Evolutionary conservation across 106 monocot genomes (phyloP).

Genomic region (Allium cepa): DNA sequence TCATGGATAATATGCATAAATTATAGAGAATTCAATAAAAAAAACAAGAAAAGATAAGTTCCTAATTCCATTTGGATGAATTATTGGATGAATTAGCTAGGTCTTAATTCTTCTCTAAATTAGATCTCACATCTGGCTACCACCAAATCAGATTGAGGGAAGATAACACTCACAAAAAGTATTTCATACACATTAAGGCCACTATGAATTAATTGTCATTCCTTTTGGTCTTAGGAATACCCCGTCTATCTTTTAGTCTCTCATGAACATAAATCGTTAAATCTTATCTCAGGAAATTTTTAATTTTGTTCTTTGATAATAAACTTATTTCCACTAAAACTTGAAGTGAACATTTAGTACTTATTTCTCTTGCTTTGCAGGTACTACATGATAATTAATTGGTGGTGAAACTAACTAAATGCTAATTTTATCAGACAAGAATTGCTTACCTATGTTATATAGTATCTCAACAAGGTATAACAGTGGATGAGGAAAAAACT

Average conservation of each 20-base stretch:
- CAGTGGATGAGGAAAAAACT: neutral
- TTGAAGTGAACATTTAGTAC: neutral
- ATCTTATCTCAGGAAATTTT: neutral
- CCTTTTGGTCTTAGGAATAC: neutral
- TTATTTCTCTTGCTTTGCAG: no score
- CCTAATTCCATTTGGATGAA: slow-evolving; percentile 13
- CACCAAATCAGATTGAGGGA: slow-evolving; percentile 11
- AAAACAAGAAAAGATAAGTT: neutral
- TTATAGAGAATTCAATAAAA: neutral
- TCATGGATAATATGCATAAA: neutral
- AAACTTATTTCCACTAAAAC: neutral
- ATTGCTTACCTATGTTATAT: neutral
- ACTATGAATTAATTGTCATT: slow-evolving; percentile 14
- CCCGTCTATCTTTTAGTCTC: neutral
- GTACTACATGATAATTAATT: neutral
- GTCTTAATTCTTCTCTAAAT: slow-evolving; percentile 11
- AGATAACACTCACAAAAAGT: slow-evolving; percentile 7
- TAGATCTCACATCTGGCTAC: slow-evolving; percentile 12
- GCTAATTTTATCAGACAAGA: neutral
- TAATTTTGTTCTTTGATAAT: neutral
- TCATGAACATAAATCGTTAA: neutral
- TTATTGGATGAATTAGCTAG: slow-evolving; percentile 15
- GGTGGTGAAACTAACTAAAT: neutral
- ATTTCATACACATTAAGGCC: slow-evolving; percentile 11
- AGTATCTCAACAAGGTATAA: neutral